A percentile compares a stretch with the other conserved stretches of the same genome.
phyloP scores from a whole-genome alignment of 176 grass and related monocot species.

The Eragrostis nindensis region DNA sequence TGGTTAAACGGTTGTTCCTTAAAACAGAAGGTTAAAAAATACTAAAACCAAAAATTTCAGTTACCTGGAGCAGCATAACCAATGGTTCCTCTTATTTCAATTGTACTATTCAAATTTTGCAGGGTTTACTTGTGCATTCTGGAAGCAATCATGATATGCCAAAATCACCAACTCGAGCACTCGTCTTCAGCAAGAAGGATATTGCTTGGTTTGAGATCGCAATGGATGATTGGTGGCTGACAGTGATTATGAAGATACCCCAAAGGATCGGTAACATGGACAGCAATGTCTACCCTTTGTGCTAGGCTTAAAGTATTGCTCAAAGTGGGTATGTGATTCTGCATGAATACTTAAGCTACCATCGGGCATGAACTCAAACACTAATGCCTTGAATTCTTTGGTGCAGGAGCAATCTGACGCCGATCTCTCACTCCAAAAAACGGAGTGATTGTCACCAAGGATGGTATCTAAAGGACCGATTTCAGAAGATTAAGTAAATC shows the following conservation, averaged over 20 bases:
- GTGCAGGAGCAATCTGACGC: too few species aligned
- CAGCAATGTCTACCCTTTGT: background rate
- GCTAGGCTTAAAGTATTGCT: slow-evolving; percentile 12
- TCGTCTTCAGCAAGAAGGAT: slow-evolving; percentile 56
- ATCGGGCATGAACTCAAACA: slow-evolving; percentile 41
- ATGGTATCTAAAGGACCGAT: too few species aligned
- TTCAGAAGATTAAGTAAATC: too few species aligned
- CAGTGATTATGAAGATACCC: slow-evolving; percentile 27
- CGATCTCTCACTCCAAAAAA: too few species aligned
- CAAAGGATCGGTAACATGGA: background rate
- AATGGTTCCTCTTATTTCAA: too few species aligned
- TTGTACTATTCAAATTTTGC: slow-evolving; percentile 14
- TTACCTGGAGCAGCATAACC: too few species aligned
- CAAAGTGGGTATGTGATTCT: background rate
- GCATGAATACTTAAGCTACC: slow-evolving; percentile 29
- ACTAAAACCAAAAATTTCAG: background rate
- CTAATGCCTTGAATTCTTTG: slow-evolving; percentile 42
- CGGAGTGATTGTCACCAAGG: too few species aligned
- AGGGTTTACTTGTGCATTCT: background rate
- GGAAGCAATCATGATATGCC: slow-evolving; percentile 28
- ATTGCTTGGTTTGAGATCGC: slow-evolving; percentile 64
- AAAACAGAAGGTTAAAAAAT: background rate
- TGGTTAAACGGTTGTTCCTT: too few species aligned
- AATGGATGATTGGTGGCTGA: slow-evolving; percentile 34
- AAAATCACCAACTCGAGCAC: slow-evolving; percentile 44